Evolutionary conservation across 148 eudicot genomes (phyloP), one percentile per base, ranked within the genome.

Genomic region (Pharnaceum exiguum): DNA sequence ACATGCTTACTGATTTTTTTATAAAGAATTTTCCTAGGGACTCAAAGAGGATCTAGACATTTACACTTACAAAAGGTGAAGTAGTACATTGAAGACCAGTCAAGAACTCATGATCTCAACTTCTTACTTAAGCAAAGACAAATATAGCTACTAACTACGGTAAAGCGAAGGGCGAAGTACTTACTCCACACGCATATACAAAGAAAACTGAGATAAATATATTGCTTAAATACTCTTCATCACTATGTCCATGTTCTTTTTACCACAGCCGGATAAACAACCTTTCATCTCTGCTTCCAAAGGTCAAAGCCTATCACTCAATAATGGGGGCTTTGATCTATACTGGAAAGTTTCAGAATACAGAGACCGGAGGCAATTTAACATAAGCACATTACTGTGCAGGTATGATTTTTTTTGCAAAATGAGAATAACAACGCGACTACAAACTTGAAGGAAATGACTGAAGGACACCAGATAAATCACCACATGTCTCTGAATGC

Each of bases 311-410:
- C 59, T 51, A 27, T 39, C 48, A 22, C 13, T 51, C 44, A 17
- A 36, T 17, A 38, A 35, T n/a, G 33, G 7, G 37, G 46, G 27
- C 18, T 45, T 18, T 29, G 40, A 51, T 33, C 62, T 21, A 32
- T 26, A 66, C 46, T 40, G 68, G 57, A 62, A 27, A 64, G n/a
- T 39, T 52, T 17, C 43, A 29, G 32, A 66, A 59, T 51, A 71
- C 76, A 80, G 74, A 82, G 89, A 82, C 69, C 82, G 79, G 43
- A 40, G 73, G 75, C 81, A 79, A 77, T 76, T 79, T 73, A 79
- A 72, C 73, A 70, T 78, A 10, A 38, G 38, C 46, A 24, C 48
- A 33, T 59, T 26, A 61, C 55, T 54, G 62, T 61, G 72, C 72
- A 55, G 55, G 45, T 29, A 46, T 27, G 48, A 65, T 75, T 62